phyloP scores from a whole-genome alignment of 75 land plant genomes.

The Larix kaempferi region DNA sequence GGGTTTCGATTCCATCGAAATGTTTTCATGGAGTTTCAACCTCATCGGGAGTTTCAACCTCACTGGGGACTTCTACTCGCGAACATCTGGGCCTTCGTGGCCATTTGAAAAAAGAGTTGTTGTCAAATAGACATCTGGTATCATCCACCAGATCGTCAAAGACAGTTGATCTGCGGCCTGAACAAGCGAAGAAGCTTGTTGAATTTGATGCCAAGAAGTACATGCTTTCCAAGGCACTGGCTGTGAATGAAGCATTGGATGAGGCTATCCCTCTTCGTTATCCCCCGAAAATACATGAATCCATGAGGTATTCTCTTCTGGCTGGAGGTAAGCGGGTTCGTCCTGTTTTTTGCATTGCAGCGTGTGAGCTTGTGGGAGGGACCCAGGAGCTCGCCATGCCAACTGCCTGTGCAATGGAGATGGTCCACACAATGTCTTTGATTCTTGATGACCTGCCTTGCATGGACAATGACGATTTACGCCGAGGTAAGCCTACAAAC shows the following conservation, averaged over 20 bases:
- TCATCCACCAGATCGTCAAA: not conserved
- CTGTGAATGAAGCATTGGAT: conserved; percentile 53
- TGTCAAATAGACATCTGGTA: not conserved
- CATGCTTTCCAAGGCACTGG: conserved; percentile 18
- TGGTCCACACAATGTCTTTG: conserved; percentile 53
- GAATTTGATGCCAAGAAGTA: not conserved
- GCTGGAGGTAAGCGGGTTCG: conserved; percentile 73
- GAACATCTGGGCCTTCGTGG: not conserved
- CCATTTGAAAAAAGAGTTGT: not conserved
- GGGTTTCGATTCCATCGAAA: not conserved
- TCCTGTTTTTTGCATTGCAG: conserved; percentile 49
- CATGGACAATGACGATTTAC: conserved; percentile 68
- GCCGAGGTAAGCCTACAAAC: conserved; percentile 32
- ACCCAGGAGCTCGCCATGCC: conserved; percentile 40
- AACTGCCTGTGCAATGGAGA: conserved; percentile 61
- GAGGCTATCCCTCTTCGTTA: conserved; percentile 39
- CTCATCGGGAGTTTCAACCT: too few relatives aligned
- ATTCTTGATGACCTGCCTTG: conserved; percentile 71
- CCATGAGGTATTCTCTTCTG: conserved; percentile 73
- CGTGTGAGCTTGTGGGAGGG: conserved; percentile 67
- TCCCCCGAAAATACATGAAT: conserved; percentile 48
- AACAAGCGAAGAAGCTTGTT: not conserved
- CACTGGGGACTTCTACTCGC: too few relatives aligned
- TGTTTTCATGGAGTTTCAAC: not conserved
- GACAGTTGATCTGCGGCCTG: not conserved